These are phyloP conservation scores for Taxawa tesnikishii DNA, from an alignment of 2,329 filamentous ascomycete species.

Conservation along the genomic window DNA sequence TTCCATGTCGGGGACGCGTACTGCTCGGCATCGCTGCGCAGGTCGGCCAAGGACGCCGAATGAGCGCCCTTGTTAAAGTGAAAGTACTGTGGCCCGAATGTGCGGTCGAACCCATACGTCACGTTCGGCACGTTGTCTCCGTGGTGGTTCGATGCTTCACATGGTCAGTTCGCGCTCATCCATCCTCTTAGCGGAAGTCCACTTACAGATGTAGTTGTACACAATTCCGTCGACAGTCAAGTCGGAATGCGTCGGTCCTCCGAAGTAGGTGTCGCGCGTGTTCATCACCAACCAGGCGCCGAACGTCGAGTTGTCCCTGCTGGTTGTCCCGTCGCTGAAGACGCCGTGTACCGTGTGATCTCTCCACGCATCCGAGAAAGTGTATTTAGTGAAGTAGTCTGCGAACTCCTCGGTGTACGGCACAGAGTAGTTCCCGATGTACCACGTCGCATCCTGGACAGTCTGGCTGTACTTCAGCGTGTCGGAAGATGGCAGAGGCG, in stretches of 20 bases:
- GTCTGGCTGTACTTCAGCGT: constrained; percentile 23
- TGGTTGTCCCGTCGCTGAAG: constrained; percentile 40
- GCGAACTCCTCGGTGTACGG: constrained; percentile 43
- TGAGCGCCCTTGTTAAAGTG: constrained; percentile 47
- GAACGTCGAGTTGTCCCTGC: constrained; percentile 38
- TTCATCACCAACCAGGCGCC: constrained; percentile 55
- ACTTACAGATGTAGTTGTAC: constrained; percentile 46
- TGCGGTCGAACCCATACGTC: constrained; percentile 51
- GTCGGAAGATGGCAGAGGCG: constrained; percentile 35
- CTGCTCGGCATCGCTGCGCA: constrained; percentile 42
- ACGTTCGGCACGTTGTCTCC: constrained; percentile 53
- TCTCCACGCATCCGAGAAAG: constrained; percentile 46
- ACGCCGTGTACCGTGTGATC: constrained; percentile 46
- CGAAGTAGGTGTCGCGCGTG: constrained; percentile 50
- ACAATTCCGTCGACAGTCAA: constrained; percentile 52
- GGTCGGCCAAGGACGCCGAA: constrained; percentile 31
- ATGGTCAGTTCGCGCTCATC: constrained; percentile 1
- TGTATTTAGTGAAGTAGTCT: constrained; percentile 57
- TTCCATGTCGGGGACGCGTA: constrained; percentile 44
- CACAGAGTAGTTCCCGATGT: constrained; percentile 40
- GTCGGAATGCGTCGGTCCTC: constrained; percentile 50
- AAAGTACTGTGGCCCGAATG: constrained; percentile 52
- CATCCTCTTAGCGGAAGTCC: neutral
- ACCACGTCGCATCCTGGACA: constrained; percentile 55
- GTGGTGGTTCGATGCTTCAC: constrained; percentile 44